Conservation (phyloP, 2,329 filamentous ascomycete species). For the Cladobotryum protrusum region DNA sequence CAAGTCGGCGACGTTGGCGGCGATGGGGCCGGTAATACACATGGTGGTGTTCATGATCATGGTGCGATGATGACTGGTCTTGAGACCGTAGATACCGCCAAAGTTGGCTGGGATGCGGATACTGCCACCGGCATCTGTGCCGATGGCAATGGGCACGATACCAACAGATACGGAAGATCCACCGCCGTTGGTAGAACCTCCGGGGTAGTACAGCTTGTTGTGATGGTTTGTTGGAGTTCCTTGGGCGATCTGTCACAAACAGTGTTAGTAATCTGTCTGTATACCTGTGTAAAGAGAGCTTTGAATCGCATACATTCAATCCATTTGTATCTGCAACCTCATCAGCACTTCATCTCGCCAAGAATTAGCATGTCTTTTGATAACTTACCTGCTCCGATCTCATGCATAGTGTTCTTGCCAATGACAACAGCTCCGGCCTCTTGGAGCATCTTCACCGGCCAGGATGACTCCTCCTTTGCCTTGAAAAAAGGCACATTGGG, state of each 20-base stretch:
- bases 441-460: constrained; percentile 65
- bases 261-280: background rate
- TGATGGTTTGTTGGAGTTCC: constrained; percentile 75
- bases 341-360: background rate
- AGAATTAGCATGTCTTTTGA: constrained; percentile 21
- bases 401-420: constrained; percentile 76
- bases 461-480: constrained; percentile 51
- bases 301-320: constrained; percentile 53
- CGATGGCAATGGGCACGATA: constrained; percentile 67
- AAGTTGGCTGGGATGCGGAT: constrained; percentile 68
- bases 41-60: constrained; percentile 48
- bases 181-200: constrained; percentile 73
- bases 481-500: constrained; percentile 46
- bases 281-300: background rate
- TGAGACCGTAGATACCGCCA: constrained; percentile 77
- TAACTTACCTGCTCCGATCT: constrained; percentile 58
- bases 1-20: constrained; percentile 69
- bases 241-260: constrained; percentile 43
- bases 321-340: constrained; percentile 61
- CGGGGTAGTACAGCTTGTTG: constrained; percentile 70
- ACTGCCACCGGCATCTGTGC: constrained; percentile 70
- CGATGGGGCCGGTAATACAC: constrained; percentile 67
- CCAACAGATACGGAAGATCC: constrained; percentile 65
- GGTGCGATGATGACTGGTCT: constrained; percentile 68
- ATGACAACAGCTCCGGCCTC: constrained; percentile 70